These are phyloP conservation scores for Agaricus blazei DNA, from an alignment of 768 basidiomycete species.

Conservation along the genomic window DNA sequence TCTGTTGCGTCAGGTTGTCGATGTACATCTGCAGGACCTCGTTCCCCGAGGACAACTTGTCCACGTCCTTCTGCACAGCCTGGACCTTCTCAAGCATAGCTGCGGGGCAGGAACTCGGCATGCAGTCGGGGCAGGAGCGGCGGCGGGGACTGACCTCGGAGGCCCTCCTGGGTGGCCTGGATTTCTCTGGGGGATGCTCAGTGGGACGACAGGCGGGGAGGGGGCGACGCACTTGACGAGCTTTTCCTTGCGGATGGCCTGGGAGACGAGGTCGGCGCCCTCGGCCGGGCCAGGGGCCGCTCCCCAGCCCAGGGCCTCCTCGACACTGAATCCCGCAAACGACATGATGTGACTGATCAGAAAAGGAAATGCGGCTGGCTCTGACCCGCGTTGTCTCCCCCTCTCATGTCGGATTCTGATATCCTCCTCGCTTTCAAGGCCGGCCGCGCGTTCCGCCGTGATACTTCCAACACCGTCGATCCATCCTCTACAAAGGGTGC, in stretches of 20 bases:
- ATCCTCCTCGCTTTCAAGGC: slow-evolving; percentile 58
- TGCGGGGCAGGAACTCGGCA: slow-evolving; percentile 20
- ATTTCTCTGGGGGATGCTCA: slow-evolving; percentile 53
- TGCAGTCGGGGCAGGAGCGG: background rate
- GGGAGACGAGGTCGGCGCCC: slow-evolving; percentile 57
- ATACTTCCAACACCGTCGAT: slow-evolving; percentile 63
- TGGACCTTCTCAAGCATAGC: slow-evolving; percentile 66
- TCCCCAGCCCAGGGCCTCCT: slow-evolving; percentile 49
- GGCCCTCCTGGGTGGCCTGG: slow-evolving; percentile 66
- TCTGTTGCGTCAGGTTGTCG: slow-evolving; percentile 83
- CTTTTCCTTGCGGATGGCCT: slow-evolving; percentile 74
- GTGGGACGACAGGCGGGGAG: background rate
- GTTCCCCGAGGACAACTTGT: slow-evolving; percentile 75
- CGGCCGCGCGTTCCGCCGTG: slow-evolving; percentile 69
- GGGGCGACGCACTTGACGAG: slow-evolving; percentile 58
- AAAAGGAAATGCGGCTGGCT: slow-evolving; percentile 17
- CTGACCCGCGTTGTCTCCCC: slow-evolving; percentile 30
- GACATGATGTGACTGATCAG: slow-evolving; percentile 45
- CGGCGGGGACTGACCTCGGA: slow-evolving; percentile 48
- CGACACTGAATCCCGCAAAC: slow-evolving; percentile 32
- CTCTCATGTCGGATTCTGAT: slow-evolving; percentile 28
- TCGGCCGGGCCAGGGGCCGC: slow-evolving; percentile 35
- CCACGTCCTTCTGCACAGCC: slow-evolving; percentile 70
- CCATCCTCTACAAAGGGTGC: slow-evolving; percentile 69
- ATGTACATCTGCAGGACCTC: slow-evolving; percentile 86